Evolutionary conservation across 2,329 filamentous ascomycete genomes (phyloP).

Genomic region (Helminthosporium solani): DNA sequence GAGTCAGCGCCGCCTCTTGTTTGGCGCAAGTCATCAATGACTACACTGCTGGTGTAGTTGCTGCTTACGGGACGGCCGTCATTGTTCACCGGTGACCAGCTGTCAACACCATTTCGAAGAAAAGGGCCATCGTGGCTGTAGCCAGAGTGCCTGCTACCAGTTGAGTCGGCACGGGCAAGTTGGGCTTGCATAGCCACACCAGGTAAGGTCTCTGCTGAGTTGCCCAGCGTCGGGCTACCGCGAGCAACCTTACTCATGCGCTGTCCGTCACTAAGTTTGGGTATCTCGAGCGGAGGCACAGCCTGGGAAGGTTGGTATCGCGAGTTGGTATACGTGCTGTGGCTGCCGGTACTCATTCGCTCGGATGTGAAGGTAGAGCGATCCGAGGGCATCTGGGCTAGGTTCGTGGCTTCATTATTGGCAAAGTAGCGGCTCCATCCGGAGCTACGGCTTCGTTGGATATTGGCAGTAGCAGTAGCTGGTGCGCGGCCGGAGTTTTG

Average conservation of each 20-base stretch:
- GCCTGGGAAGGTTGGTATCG: constrained; percentile 64
- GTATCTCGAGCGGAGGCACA: constrained; percentile 63
- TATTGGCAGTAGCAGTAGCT: constrained; percentile 13
- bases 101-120: constrained; percentile 31
- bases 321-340: constrained; percentile 54
- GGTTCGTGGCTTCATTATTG: constrained; percentile 61
- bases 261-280: constrained; percentile 59
- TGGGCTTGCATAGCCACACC: constrained; percentile 39
- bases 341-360: constrained; percentile 41
- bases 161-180: constrained; percentile 41
- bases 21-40: constrained; percentile 45
- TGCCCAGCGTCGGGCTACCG: constrained; percentile 68
- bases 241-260: constrained; percentile 67
- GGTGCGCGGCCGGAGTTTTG: constrained; percentile 37
- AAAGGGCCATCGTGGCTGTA: constrained; percentile 36
- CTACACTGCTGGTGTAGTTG: constrained; percentile 46
- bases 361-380: constrained; percentile 43
- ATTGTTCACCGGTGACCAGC: constrained; percentile 40
- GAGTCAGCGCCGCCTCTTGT: constrained; percentile 58
- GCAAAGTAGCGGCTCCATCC: constrained; percentile 80
- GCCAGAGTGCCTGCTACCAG: constrained; percentile 36
- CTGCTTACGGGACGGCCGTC: constrained; percentile 44
- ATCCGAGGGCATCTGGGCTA: constrained; percentile 61
- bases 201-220: constrained; percentile 51
- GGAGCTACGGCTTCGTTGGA: constrained; percentile 55